Evolutionary conservation across 78 protist species (phyloP).

Genomic region (Dictyostelium brefeldianum): DNA sequence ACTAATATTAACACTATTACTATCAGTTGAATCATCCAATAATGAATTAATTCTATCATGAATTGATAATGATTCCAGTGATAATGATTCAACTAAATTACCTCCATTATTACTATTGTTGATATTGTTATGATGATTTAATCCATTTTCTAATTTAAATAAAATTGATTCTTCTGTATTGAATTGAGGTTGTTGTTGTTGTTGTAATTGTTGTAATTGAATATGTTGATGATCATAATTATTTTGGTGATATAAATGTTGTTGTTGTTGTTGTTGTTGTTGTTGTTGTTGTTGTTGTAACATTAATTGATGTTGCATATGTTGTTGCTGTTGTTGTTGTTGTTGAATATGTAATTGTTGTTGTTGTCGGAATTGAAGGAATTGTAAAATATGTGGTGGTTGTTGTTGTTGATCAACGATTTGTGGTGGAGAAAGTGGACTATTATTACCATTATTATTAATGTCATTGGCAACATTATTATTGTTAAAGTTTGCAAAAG

Average conservation of each 20-base stretch:
- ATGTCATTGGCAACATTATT: no score
- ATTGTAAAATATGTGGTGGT: background rate
- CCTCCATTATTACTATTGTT: background rate
- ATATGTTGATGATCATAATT: background rate
- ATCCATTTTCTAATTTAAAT: constrained; percentile 21
- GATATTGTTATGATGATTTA: background rate
- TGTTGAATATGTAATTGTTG: background rate
- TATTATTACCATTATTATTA: no score
- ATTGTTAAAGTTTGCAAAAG: background rate
- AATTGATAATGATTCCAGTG: background rate
- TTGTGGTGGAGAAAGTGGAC: background rate
- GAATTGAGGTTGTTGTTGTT: no score
- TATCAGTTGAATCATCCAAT: background rate
- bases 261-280: constrained; percentile 9
- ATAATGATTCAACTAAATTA: background rate
- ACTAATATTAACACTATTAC: background rate
- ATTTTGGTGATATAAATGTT: background rate
- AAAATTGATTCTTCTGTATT: background rate
- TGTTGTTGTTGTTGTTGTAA: background rate
- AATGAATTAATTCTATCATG: constrained; percentile 5
- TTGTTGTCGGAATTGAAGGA: background rate
- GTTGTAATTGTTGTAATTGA: background rate
- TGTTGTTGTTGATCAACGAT: background rate
- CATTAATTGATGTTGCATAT: background rate
- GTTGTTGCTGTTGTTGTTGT: constrained; percentile 30